phyloP scores from a whole-genome alignment of 2,329 filamentous ascomycete species.

The Thelonectria olida region DNA sequence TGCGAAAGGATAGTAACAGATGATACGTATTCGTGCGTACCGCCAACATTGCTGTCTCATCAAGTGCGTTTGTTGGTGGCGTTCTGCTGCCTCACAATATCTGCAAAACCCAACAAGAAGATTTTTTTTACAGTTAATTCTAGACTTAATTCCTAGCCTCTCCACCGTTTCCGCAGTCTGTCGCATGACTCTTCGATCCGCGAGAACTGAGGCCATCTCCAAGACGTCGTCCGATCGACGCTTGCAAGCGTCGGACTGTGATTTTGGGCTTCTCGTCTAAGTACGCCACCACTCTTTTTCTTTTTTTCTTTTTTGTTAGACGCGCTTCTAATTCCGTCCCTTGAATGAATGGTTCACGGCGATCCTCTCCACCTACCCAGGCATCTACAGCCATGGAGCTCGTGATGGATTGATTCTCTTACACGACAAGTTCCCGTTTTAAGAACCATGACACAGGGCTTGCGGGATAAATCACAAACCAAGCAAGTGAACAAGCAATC shows the following conservation, averaged over 20 bases:
- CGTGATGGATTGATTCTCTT: no score
- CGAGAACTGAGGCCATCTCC: neutral
- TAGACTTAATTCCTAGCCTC: constrained; percentile 3
- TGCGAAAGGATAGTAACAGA: neutral
- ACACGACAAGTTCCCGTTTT: no score
- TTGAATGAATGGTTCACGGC: no score
- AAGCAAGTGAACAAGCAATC: neutral
- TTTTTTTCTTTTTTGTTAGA: no score
- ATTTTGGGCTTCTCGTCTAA: neutral
- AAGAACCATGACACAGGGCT: neutral
- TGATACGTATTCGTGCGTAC: neutral
- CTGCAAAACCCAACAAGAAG: neutral
- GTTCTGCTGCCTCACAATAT: neutral
- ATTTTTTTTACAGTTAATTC: neutral
- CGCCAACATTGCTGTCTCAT: no score
- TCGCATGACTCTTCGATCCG: neutral
- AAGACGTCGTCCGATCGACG: neutral
- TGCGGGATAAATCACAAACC: neutral
- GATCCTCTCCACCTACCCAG: no score
- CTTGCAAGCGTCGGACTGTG: neutral
- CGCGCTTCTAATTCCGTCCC: neutral
- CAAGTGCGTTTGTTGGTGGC: no score
- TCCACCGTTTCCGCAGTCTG: neutral
- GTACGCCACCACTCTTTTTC: neutral
- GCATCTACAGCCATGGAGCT: no score